Evolutionary conservation across 805 yeast species (phyloP), one percentile per base, ranked within the genome.

Genomic region (Clavispora santaluciae): DNA sequence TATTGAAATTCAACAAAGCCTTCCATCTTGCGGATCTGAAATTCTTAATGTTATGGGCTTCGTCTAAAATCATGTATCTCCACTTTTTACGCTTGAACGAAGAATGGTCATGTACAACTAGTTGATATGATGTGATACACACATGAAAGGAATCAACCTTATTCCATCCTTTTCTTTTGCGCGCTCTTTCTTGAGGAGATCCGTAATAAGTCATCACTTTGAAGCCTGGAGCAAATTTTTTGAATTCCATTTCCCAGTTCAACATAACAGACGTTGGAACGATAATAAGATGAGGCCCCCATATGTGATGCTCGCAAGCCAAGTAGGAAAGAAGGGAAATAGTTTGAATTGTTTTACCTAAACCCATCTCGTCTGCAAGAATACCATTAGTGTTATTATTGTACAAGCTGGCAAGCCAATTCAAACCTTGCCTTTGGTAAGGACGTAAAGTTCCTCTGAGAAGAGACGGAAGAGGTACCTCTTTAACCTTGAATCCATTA

Each of bases 241-340:
- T 93, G 66, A 93, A 90, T 57, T 93, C 99, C 97, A 95, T 91
- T 61, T 93, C 99, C 99, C 99, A 93, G 57, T 93, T 93, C 40
- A 93, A 76, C 81, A 93, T 81, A 6, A 93, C 99, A 12, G 96
- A 87, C 0, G 99, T 93, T 4, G 99, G 99, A 4, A 93, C 99
- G 44, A 93, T 82, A 64, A 93, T 90, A 40, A 93, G 68, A 68
- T 93, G 99, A 0, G 99, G 99, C 0, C 99, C 99, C 99, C 99
- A 93, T 13, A 83, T 78, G 44, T 86, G 85, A 55, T 90, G 90
- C 53, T 84, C 95, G 54, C 96, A 88, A 0, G 99, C 99, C 39
- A 93, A 68, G 59, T 90, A 90, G 0, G 95, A 73, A 15, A 93
- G 64, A 31, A 93, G 64, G 0, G 97, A 78, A 39, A 93, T 93